phyloP scores from a whole-genome alignment of 83 land plant genomes.

The Thuja plicata region DNA sequence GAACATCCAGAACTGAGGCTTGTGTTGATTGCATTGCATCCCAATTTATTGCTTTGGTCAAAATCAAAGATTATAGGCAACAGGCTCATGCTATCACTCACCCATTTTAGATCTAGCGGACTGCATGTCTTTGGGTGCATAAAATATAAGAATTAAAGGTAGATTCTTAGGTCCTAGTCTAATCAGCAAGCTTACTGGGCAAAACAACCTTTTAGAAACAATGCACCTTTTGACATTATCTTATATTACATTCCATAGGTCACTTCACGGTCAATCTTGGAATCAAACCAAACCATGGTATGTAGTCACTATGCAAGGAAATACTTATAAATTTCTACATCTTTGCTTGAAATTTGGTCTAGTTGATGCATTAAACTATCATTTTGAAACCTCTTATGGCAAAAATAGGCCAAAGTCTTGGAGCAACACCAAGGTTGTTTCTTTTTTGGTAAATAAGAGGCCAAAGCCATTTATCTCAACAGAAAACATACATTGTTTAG shows the following conservation, averaged over 20 bases:
- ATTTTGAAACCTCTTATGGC: background rate
- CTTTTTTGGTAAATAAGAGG: too few species aligned
- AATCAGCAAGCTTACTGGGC: background rate
- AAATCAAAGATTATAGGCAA: background rate
- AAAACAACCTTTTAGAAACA: background rate
- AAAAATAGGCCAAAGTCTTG: too few species aligned
- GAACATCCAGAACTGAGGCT: background rate
- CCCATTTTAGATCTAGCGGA: too few species aligned
- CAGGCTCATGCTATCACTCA: too few species aligned
- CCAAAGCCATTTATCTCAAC: too few species aligned
- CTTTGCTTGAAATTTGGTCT: background rate
- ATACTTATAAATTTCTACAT: background rate
- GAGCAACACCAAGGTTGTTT: background rate
- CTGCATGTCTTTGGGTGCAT: too few species aligned
- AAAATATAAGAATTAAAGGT: too few species aligned
- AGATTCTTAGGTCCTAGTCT: background rate
- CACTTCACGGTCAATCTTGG: background rate
- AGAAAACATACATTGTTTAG: too few species aligned
- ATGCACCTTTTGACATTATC: background rate
- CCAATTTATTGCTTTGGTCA: background rate
- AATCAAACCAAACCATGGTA: background rate
- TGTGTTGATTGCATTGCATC: background rate
- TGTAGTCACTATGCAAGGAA: background rate
- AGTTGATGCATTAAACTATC: background rate
- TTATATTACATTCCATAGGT: background rate